Evolutionary conservation across 2,329 filamentous ascomycete species (phyloP).

Genomic region (Juglanconis juglandina): DNA sequence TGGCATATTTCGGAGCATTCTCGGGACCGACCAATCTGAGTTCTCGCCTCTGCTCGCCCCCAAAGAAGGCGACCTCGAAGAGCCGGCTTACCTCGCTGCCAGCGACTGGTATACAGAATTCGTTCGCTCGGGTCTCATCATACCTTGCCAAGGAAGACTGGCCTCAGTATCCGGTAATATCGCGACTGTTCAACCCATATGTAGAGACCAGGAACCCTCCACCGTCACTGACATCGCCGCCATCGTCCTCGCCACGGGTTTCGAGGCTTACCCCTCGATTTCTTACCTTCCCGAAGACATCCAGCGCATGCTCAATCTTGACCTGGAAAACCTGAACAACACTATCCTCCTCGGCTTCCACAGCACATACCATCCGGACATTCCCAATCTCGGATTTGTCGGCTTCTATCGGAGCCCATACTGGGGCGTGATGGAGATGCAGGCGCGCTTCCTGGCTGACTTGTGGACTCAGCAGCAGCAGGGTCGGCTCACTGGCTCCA

Average conservation of each 20-base stretch:
- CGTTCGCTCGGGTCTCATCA: slow-evolving; percentile 62
- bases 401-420: slow-evolving; percentile 82
- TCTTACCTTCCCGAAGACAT: slow-evolving; percentile 60
- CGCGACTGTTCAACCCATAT: slow-evolving; percentile 29
- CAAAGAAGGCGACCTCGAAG: slow-evolving; percentile 35
- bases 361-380: slow-evolving; percentile 55
- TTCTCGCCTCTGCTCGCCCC: slow-evolving; percentile 44
- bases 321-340: slow-evolving; percentile 50
- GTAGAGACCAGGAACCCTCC: slow-evolving; percentile 15
- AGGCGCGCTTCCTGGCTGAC: slow-evolving; percentile 64
- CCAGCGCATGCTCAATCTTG: slow-evolving; percentile 55
- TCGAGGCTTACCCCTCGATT: slow-evolving; percentile 61
- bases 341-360: slow-evolving; percentile 67
- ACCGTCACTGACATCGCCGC: slow-evolving; percentile 57
- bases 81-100: slow-evolving; percentile 65
- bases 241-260: slow-evolving; percentile 74
- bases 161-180: slow-evolving; percentile 32
- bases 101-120: slow-evolving; percentile 73
- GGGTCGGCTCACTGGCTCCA: slow-evolving; percentile 23
- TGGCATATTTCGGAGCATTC: slow-evolving; percentile 41
- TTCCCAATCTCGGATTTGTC: slow-evolving; percentile 70
- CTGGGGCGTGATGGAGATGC: slow-evolving; percentile 87
- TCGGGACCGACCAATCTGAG: slow-evolving; percentile 54
- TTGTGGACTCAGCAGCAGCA: slow-evolving; percentile 48
- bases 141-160: slow-evolving; percentile 47